Evolutionary conservation across 106 monocot species (phyloP), one percentile per base, ranked within the genome.

Genomic region (Gastrodia elata): DNA sequence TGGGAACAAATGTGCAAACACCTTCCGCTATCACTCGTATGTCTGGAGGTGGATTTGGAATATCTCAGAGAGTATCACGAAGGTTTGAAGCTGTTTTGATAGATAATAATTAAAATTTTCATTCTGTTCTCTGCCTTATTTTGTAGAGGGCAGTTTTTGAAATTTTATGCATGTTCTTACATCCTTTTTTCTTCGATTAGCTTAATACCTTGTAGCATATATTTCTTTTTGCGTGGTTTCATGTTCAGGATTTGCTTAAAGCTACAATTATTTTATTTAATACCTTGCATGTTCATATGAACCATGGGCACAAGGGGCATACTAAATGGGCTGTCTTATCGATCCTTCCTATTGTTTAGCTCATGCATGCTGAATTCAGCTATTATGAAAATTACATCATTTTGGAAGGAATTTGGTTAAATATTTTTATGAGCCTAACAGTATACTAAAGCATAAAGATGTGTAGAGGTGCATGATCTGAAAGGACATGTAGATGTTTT

Each of bases 1-100:
- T 94, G 26, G 91, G 88, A 65, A 83, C 83, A 61, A 91, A 88
- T 75, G 72, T 83, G 67, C 70, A 79, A 65, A 74, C 79, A 61
- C 80, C 87, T 74, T 76, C 68, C 68, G 59, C 68, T 59, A 71
- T 78, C 38, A 78, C 83, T 27, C 74, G 65, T 9, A 39, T 77
- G 74, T 39, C 75, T n/a, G 78, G 75, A 76, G 84, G 67, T 2
- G 49, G 74, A 20, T 77, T 83, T 78, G 78, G 80, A 64, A 81
- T 79, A 57, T 30, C 57, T 38, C 76, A 64, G 68, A 77, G 75
- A 36, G 43, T 71, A 24, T 65, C 82, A 2, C 84, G 68, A 78
- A 93, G 89, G 92, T 93, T 68, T 46, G 73, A 28, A 67, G 37
- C 67, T 67, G 15, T 67, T 67, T n/a, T 38, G 0, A 18, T 22